A percentile compares a stretch with the other conserved stretches of the same genome.
These are phyloP conservation scores for Stachybotrys chlorohalonatus DNA, from an alignment of 2,329 filamentous ascomycete species.

Conservation along the genomic window DNA sequence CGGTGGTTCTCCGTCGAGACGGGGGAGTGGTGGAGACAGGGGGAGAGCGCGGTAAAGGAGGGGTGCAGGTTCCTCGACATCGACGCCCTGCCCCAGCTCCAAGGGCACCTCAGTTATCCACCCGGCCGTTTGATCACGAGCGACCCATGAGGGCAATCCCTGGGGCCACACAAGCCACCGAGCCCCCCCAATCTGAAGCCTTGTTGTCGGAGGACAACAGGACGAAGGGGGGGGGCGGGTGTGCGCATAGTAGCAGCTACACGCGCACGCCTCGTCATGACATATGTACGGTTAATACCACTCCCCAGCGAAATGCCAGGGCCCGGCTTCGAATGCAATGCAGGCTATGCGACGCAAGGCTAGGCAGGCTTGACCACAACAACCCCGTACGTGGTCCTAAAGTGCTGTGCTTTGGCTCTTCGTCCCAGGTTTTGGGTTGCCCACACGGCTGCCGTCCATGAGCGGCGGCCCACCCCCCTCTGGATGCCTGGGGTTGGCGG, in stretches of 20 bases:
- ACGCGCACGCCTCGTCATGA: background rate
- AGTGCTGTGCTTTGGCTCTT: background rate
- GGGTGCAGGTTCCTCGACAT: conserved; percentile 11
- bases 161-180: background rate
- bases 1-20: background rate
- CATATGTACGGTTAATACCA: background rate
- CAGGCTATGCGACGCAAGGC: background rate
- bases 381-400: background rate
- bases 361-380: background rate
- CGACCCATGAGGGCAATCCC: conserved; percentile 13
- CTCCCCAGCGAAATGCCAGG: background rate
- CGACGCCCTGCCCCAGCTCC: conserved; percentile 7
- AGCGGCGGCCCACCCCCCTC: conserved; percentile 9
- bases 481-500: background rate
- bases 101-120: conserved; percentile 2
- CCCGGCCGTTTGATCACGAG: conserved; percentile 18
- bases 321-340: background rate
- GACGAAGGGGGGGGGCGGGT: too few relatives aligned
- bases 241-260: background rate
- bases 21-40: background rate
- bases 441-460: background rate
- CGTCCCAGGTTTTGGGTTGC: conserved; percentile 12
- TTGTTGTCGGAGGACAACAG: background rate
- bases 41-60: conserved; percentile 1
- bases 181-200: background rate